These are phyloP conservation scores for Strobilomyces confusus DNA, from an alignment of 768 basidiomycete genomes.

Conservation along the genomic window DNA sequence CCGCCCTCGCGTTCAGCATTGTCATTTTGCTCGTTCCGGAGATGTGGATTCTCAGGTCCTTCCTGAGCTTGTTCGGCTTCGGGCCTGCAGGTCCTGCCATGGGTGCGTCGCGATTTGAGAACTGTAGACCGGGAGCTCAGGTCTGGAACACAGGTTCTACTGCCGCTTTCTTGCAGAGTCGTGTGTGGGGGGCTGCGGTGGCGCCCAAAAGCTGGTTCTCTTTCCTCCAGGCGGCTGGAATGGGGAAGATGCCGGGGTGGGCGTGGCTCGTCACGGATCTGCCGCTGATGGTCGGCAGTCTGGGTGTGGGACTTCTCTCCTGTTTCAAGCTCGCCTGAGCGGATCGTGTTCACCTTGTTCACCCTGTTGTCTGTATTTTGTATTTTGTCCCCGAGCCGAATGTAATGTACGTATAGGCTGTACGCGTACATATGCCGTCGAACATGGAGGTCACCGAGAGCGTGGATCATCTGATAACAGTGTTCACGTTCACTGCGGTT, in stretches of 20 bases:
- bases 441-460: no score
- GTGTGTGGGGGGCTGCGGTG: neutral
- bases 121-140: constrained; percentile 27
- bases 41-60: constrained; percentile 8
- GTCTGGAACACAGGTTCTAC: neutral
- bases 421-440: no score
- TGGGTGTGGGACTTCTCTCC: neutral
- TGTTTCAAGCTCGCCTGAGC: neutral
- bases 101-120: neutral
- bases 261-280: neutral
- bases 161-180: neutral
- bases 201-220: neutral
- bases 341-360: neutral
- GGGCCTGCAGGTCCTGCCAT: constrained; percentile 10
- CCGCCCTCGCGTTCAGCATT: constrained; percentile 2
- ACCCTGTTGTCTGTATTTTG: neutral
- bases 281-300: neutral
- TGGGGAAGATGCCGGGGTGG: neutral
- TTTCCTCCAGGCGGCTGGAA: neutral
- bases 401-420: no score
- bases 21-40: constrained; percentile 6
- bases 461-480: no score
- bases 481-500: no score
- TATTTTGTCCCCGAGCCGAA: no score
- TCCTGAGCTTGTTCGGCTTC: constrained; percentile 12